A percentile compares a stretch with the other conserved stretches of the same genome.
These are phyloP conservation scores for Saccharomyces mikatae DNA, from an alignment of 805 yeast genomes.

Conservation along the genomic window DNA sequence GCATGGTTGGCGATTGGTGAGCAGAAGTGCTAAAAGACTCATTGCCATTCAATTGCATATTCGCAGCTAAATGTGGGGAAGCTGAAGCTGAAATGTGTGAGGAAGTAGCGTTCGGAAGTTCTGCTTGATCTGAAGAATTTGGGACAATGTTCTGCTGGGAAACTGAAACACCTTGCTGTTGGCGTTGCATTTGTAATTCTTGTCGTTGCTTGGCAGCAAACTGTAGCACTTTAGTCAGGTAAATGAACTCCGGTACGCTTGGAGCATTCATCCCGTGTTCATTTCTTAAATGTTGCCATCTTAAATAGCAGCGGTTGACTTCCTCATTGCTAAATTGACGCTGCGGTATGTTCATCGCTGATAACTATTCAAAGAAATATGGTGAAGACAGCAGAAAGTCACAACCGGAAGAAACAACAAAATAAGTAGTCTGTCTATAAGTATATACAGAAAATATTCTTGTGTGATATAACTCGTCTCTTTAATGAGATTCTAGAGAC, in stretches of 20 bases:
- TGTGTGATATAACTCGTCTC: neutral
- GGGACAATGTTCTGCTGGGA: neutral
- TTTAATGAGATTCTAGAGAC: neutral
- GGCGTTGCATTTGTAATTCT: conserved; percentile 14
- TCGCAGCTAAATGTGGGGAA: neutral
- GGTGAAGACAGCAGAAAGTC: neutral
- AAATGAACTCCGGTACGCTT: conserved; percentile 29
- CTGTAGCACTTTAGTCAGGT: conserved; percentile 28
- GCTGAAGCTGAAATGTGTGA: neutral
- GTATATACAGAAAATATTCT: neutral
- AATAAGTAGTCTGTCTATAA: neutral
- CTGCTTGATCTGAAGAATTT: neutral
- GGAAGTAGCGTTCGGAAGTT: neutral
- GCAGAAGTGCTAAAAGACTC: neutral
- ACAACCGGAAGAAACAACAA: neutral
- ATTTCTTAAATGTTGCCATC: conserved; percentile 32
- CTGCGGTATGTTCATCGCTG: conserved; percentile 22
- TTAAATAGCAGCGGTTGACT: conserved; percentile 30
- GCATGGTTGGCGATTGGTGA: neutral
- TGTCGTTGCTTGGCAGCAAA: conserved; percentile 32
- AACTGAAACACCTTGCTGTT: conserved; percentile 1
- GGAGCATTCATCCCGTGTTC: conserved; percentile 31
- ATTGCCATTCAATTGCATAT: neutral
- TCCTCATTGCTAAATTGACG: conserved; percentile 30
- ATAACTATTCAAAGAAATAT: neutral